A percentile compares a stretch with the other conserved stretches of the same genome.
Conservation (phyloP, 345 rosid species). For the Reutealis trisperma region DNA sequence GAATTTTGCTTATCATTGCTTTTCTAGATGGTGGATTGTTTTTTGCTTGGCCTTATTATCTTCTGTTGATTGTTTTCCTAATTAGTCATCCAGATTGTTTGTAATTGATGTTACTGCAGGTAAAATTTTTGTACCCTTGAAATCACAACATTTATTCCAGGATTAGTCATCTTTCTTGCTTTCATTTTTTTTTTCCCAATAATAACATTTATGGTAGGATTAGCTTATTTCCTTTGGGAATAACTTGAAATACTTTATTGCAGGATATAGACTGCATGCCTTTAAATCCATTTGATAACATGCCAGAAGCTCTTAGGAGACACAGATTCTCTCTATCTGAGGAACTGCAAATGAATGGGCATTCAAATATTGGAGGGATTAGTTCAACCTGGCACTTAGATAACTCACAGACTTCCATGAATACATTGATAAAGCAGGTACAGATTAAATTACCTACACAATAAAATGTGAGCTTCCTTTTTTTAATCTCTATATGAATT, state of each 20-base stretch:
- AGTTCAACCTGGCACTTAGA: conserved; percentile 48
- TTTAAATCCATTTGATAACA: conserved; percentile 70
- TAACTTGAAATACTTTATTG: conserved; percentile 23
- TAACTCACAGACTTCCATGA: conserved; percentile 39
- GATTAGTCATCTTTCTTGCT: background rate
- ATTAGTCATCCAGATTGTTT: background rate
- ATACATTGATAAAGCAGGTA: conserved; percentile 43
- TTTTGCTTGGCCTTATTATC: background rate
- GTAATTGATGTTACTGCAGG: background rate
- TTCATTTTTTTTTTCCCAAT: conserved; percentile 2
- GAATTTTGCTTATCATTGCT: background rate
- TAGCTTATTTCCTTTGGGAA: conserved; percentile 5
- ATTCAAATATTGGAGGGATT: conserved; percentile 38
- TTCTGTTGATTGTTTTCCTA: background rate
- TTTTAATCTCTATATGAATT: background rate
- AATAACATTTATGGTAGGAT: background rate
- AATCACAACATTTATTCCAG: background rate
- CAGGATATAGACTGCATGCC: conserved; percentile 99
- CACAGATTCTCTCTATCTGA: conserved; percentile 47
- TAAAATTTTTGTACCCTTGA: background rate
- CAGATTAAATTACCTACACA: conserved; percentile 29
- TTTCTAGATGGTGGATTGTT: background rate
- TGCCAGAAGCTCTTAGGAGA: conserved; percentile 86
- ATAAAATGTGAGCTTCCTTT: background rate
- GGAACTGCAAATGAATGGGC: conserved; percentile 53